These are phyloP conservation scores for Lachancea fermentati DNA, from an alignment of 805 yeast species.

Conservation along the genomic window DNA sequence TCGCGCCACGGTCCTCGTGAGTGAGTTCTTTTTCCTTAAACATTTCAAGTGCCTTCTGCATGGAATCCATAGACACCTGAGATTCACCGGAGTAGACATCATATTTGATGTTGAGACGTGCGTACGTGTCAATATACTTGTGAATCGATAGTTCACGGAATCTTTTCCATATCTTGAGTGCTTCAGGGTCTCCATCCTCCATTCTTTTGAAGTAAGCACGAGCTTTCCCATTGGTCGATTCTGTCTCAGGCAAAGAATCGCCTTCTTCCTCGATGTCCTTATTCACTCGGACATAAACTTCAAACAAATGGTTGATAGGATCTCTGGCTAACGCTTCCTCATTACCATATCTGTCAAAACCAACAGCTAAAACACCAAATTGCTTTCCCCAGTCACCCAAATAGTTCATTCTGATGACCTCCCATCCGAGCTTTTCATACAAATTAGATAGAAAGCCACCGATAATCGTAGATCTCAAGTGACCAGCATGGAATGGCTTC, in stretches of 20 bases:
- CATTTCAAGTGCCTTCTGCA: conserved; percentile 57
- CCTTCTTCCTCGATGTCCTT: conserved; percentile 60
- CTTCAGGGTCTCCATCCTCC: conserved; percentile 89
- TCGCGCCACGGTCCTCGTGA: conserved; percentile 87
- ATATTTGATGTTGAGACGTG: conserved; percentile 82
- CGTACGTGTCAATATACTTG: conserved; percentile 81
- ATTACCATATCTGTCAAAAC: conserved; percentile 78
- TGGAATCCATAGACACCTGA: conserved; percentile 70
- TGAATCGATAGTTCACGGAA: conserved; percentile 89
- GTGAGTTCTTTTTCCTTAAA: conserved; percentile 66
- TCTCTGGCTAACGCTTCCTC: conserved; percentile 65
- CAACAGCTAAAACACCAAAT: conserved; percentile 93
- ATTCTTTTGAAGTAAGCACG: conserved; percentile 79
- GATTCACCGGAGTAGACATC: conserved; percentile 95
- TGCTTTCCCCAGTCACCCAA: conserved; percentile 99
- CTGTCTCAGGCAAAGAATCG: conserved; percentile 40
- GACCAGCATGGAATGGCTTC: conserved; percentile 99
- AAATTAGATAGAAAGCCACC: conserved; percentile 92
- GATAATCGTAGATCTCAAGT: conserved; percentile 92
- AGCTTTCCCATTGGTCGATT: conserved; percentile 72
- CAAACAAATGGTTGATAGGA: conserved; percentile 92
- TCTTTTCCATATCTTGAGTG: conserved; percentile 72
- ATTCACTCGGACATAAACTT: conserved; percentile 86
- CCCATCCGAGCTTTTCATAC: conserved; percentile 87
- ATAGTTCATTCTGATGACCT: conserved; percentile 88